Conservation (phyloP, 2,329 filamentous ascomycete genomes). For the Sordariomycetes sp. region DNA sequence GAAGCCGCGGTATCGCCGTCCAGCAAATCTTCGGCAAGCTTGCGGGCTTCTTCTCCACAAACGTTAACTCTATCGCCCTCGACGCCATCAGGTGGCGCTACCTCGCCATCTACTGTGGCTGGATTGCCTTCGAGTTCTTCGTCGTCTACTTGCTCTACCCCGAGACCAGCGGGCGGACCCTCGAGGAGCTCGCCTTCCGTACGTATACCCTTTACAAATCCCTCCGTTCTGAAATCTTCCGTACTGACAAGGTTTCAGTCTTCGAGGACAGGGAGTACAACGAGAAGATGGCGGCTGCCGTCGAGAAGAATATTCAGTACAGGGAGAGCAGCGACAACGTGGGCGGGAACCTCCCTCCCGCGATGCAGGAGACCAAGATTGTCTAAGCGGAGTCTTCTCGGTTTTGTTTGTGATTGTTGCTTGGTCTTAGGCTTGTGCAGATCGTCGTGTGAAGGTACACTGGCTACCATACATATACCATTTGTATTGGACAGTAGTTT, state of each 20-base stretch:
- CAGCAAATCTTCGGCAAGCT: constrained; percentile 38
- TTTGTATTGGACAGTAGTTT: too few relatives aligned
- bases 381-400: neutral
- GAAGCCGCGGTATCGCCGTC: constrained; percentile 43
- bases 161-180: constrained; percentile 50
- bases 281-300: constrained; percentile 22
- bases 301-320: constrained; percentile 21
- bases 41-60: constrained; percentile 26
- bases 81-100: constrained; percentile 25
- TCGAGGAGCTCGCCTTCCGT: constrained; percentile 14
- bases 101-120: constrained; percentile 27
- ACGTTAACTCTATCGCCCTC: constrained; percentile 29
- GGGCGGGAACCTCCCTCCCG: neutral
- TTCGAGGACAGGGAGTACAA: constrained; percentile 24
- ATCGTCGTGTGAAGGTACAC: too few relatives aligned
- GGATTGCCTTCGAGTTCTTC: constrained; percentile 24
- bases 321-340: constrained; percentile 5
- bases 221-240: neutral
- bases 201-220: constrained; percentile 11
- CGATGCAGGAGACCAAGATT: neutral
- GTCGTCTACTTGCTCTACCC: constrained; percentile 73
- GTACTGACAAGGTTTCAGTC: constrained; percentile 12
- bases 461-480: too few relatives aligned
- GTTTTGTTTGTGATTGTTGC: too few relatives aligned
- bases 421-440: too few relatives aligned